phyloP scores from a whole-genome alignment of 225 moss, liverwort and hornwort species.

The Physcomitrellopsis africana region DNA sequence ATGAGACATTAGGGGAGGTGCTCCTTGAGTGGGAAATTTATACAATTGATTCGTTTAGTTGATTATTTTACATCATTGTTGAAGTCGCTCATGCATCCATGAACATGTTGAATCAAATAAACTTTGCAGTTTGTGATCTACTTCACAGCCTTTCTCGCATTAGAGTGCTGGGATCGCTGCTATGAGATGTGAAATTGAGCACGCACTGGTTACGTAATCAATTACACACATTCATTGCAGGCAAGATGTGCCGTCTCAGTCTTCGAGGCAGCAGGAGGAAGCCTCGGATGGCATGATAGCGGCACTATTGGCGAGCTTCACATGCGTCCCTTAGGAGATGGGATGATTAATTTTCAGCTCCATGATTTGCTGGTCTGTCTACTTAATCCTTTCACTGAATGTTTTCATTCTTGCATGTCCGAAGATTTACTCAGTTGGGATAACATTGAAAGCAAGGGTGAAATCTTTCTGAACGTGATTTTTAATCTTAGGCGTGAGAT shows the following conservation, averaged over 20 bases:
- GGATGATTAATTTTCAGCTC: conserved; percentile 71
- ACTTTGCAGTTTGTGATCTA: conserved; percentile 13
- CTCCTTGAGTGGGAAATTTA: conserved; percentile 14
- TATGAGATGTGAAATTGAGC: not conserved
- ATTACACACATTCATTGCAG: conserved; percentile 29
- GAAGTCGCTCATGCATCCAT: not conserved
- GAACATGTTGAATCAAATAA: not conserved
- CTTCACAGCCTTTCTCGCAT: not conserved
- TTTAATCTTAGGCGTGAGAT: not conserved
- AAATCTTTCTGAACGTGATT: not conserved
- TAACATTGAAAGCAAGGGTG: not conserved
- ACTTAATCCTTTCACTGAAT: conserved; percentile 12
- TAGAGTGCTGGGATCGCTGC: not conserved
- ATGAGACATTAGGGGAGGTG: not conserved
- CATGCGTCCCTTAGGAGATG: conserved; percentile 66
- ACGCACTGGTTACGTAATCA: conserved; percentile 16
- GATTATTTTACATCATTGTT: conserved; percentile 14
- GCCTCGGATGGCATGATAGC: conserved; percentile 65
- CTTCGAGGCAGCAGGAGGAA: conserved; percentile 64
- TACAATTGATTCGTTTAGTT: not conserved
- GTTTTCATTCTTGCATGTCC: not conserved
- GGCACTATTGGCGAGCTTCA: conserved; percentile 71
- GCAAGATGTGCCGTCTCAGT: conserved; percentile 70
- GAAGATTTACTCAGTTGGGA: not conserved
- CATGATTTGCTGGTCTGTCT: conserved; percentile 64